A percentile compares a stretch with the other conserved stretches of the same genome.
Conservation (phyloP, 805 yeast species). For the Komagataella pseudopastoris region DNA sequence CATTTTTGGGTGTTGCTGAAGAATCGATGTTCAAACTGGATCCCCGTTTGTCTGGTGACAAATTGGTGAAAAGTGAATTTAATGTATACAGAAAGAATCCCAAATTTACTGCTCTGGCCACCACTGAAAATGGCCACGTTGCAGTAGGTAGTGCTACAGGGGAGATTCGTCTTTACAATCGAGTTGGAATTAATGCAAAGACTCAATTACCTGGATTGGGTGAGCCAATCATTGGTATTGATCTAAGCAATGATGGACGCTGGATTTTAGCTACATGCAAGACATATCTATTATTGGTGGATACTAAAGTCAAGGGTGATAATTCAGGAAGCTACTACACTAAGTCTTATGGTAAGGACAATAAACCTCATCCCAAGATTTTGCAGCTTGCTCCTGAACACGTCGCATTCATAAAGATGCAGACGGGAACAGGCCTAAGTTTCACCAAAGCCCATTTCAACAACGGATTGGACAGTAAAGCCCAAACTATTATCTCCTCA, state of each 20-base stretch:
- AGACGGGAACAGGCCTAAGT: conserved; percentile 30
- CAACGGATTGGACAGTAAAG: conserved; percentile 51
- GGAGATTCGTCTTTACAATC: conserved; percentile 61
- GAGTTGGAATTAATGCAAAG: conserved; percentile 64
- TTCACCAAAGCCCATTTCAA: conserved; percentile 75
- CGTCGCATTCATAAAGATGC: conserved; percentile 43
- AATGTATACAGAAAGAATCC: conserved; percentile 43
- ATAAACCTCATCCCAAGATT: conserved; percentile 57
- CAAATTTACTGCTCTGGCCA: conserved; percentile 45
- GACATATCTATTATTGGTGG: conserved; percentile 57
- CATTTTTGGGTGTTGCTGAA: conserved; percentile 55
- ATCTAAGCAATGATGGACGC: conserved; percentile 65
- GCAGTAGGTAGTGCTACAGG: conserved; percentile 72
- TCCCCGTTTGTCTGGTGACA: conserved; percentile 52
- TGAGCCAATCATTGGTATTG: conserved; percentile 54
- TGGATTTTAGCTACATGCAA: conserved; percentile 76
- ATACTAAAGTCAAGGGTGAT: conserved; percentile 48
- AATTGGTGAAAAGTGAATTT: conserved; percentile 42
- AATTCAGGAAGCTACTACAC: conserved; percentile 43
- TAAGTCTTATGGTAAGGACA: conserved; percentile 47
- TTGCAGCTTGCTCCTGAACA: conserved; percentile 63
- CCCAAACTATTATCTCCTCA: conserved; percentile 58
- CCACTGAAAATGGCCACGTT: conserved; percentile 61
- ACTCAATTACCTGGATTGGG: conserved; percentile 76
- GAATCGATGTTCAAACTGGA: conserved; percentile 65